Conservation (phyloP, 2,329 filamentous ascomycete genomes). For the Cladosporium sp. region DNA sequence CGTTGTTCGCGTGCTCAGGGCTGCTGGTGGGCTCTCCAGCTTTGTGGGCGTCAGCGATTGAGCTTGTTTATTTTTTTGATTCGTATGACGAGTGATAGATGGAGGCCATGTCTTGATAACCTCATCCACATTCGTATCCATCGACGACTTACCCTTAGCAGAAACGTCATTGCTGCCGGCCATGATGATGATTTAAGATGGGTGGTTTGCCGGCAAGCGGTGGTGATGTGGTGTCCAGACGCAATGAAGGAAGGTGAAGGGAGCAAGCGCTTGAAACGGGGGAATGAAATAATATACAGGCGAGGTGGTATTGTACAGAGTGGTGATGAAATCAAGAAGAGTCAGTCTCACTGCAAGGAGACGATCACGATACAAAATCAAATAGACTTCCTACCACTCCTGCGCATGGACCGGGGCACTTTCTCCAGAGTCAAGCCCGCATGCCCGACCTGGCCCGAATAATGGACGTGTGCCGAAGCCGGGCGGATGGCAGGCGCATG, state of each 20-base stretch:
- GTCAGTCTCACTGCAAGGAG: constrained; percentile 8
- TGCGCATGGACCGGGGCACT: constrained; percentile 4
- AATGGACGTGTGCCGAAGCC: neutral
- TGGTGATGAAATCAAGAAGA: constrained; percentile 2
- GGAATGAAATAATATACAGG: constrained; percentile 6
- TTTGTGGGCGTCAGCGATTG: neutral
- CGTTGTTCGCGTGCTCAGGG: constrained; percentile 12
- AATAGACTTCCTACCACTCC: constrained; percentile 6
- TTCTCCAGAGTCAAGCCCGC: neutral
- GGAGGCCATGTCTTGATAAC: neutral
- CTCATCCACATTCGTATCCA: neutral
- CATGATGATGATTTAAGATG: neutral
- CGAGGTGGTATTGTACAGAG: neutral
- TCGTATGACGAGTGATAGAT: neutral
- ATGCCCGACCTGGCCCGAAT: neutral
- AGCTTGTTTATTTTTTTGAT: neutral
- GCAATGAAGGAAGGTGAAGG: neutral
- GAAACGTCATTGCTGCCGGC: constrained; percentile 12
- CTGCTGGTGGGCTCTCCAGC: constrained; percentile 5
- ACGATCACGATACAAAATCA: constrained; percentile 9
- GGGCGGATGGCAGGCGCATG: too few relatives aligned
- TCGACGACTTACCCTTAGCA: neutral
- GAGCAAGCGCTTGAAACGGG: constrained; percentile 6
- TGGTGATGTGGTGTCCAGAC: neutral
- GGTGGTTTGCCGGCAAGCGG: neutral